Evolutionary conservation across 148 eudicot species (phyloP).

Genomic region (Camellia sinensis): DNA sequence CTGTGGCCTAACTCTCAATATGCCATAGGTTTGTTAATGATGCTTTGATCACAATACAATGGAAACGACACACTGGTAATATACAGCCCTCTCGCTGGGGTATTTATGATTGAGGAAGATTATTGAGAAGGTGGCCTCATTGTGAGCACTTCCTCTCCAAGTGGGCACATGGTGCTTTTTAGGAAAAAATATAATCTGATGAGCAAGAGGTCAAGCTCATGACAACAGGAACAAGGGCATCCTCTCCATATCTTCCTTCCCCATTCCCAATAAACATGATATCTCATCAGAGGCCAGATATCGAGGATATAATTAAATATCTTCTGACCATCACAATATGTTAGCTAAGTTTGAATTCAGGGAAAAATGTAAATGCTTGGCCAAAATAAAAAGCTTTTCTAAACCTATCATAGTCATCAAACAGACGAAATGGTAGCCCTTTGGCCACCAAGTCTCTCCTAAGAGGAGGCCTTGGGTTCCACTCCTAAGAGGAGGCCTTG

Average conservation of each 20-base stretch:
- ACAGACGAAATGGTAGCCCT: not conserved
- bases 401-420: slow-evolving; percentile 1
- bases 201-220: slow-evolving; percentile 5
- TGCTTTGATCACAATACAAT: not conserved
- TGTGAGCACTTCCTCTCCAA: not conserved
- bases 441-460: too few species aligned
- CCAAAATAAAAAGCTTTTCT: not conserved
- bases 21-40: not conserved
- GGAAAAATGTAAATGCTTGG: not conserved
- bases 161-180: not conserved
- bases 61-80: not conserved
- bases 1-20: not conserved
- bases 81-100: not conserved
- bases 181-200: not conserved
- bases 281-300: not conserved
- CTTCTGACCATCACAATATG: not conserved
- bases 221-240: not conserved
- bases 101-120: not conserved
- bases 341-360: slow-evolving; percentile 1
- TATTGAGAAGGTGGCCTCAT: not conserved
- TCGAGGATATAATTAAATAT: not conserved
- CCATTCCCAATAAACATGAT: not conserved
- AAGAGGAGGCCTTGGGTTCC: too few species aligned
- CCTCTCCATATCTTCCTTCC: not conserved
- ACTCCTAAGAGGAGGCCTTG: too few species aligned